Evolutionary conservation across 108 stramenopile genomes (phyloP).

Genomic region (Cyclotella choctawhatcheeana): DNA sequence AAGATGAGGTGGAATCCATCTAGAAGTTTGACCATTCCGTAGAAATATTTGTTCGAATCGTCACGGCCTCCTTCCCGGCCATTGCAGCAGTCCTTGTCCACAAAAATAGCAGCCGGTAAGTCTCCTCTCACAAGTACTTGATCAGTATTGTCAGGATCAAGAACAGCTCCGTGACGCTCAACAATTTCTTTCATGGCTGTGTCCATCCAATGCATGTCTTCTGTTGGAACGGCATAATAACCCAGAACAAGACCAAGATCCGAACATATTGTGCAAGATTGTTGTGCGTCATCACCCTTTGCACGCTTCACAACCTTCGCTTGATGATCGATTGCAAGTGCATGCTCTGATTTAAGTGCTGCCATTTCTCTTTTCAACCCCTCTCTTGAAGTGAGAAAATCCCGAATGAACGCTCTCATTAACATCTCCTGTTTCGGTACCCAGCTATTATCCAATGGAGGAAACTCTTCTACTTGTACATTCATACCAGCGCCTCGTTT

Average conservation of each 20-base stretch:
- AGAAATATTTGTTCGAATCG: background rate
- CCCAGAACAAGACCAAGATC: conserved; percentile 11
- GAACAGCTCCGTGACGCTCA: conserved; percentile 7
- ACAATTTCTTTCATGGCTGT: conserved; percentile 19
- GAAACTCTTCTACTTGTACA: background rate
- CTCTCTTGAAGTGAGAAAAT: conserved; percentile 15
- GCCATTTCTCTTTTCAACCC: conserved; percentile 25
- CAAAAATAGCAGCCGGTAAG: conserved; percentile 8
- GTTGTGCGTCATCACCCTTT: background rate
- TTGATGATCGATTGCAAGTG: conserved; percentile 24
- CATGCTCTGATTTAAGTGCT: too few species aligned
- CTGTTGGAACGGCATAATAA: conserved; percentile 11
- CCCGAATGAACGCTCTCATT: conserved; percentile 18
- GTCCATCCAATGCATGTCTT: background rate
- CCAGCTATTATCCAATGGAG: background rate
- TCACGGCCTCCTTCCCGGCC: conserved; percentile 1
- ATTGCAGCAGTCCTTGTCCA: conserved; percentile 22
- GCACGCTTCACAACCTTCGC: conserved; percentile 12
- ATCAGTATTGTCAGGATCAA: background rate
- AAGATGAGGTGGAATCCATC: conserved; percentile 19
- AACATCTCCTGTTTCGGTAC: background rate
- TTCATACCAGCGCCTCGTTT: too few species aligned
- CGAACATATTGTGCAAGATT: background rate
- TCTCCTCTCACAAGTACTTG: background rate
- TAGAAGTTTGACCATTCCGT: conserved; percentile 18